Evolutionary conservation across 768 basidiomycete genomes (phyloP).

Genomic region (Boletus tylopilopsis): DNA sequence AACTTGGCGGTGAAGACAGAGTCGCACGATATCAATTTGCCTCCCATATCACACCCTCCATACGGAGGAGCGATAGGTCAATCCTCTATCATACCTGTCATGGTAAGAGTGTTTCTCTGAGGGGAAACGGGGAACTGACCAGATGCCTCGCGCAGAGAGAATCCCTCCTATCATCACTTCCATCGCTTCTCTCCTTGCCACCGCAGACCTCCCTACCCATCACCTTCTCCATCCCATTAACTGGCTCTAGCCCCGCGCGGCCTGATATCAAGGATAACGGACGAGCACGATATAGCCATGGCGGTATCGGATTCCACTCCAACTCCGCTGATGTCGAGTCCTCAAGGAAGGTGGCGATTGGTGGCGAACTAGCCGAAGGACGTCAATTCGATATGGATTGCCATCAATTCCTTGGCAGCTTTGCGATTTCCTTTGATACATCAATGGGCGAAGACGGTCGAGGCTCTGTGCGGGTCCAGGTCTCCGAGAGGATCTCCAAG

Average conservation of each 20-base stretch:
- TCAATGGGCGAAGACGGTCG: conserved; percentile 61
- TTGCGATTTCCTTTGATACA: conserved; percentile 74
- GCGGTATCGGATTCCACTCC: conserved; percentile 44
- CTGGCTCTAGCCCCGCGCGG: conserved; percentile 33
- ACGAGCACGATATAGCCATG: conserved; percentile 42
- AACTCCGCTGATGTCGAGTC: conserved; percentile 38
- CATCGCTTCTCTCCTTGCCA: conserved; percentile 67
- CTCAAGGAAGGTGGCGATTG: conserved; percentile 28
- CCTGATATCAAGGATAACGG: conserved; percentile 51
- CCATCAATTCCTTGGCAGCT: conserved; percentile 45
- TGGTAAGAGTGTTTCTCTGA: conserved; percentile 43
- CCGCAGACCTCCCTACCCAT: conserved; percentile 52
- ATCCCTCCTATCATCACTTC: conserved; percentile 76
- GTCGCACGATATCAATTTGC: conserved; percentile 48
- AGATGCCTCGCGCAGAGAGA: conserved; percentile 34
- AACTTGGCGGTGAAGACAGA: conserved; percentile 53
- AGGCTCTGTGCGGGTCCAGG: conserved; percentile 71
- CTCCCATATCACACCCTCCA: conserved; percentile 40
- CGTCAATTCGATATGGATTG: conserved; percentile 51
- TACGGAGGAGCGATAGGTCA: conserved; percentile 34
- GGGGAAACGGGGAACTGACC: conserved; percentile 13
- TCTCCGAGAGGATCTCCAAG: conserved; percentile 39
- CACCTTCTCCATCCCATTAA: conserved; percentile 52
- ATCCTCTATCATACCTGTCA: conserved; percentile 64
- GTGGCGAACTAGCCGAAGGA: conserved; percentile 37